Conservation (phyloP, 106 monocot species). For the Xerophyta viscosa region DNA sequence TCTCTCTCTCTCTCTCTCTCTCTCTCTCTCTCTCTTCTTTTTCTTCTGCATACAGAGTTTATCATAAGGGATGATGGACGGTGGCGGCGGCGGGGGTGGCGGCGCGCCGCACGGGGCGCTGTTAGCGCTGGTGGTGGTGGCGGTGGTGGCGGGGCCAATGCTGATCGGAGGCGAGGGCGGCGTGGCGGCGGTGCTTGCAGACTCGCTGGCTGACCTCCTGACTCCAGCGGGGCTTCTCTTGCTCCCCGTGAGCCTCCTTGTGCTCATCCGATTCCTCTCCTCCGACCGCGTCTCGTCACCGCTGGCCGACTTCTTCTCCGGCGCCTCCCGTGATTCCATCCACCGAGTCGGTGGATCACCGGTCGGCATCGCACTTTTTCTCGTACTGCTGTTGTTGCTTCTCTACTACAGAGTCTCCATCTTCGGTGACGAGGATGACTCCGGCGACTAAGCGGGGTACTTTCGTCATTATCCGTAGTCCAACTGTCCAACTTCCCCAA, state of each 20-base stretch:
- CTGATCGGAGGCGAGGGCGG: slow-evolving; percentile 52
- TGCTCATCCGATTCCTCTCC: slow-evolving; percentile 75
- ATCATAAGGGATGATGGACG: no score
- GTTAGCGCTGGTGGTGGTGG: slow-evolving; percentile 49
- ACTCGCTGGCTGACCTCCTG: slow-evolving; percentile 44
- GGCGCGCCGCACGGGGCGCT: slow-evolving; percentile 47
- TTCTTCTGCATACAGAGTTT: slow-evolving; percentile 1
- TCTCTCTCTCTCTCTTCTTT: background rate
- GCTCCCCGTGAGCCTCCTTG: slow-evolving; percentile 52
- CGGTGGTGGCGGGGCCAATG: slow-evolving; percentile 49
- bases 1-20: no score
- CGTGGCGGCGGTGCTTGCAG: slow-evolving; percentile 33
- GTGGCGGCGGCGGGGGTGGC: slow-evolving; percentile 9
- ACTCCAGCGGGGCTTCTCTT: slow-evolving; percentile 69
- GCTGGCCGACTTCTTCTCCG: slow-evolving; percentile 42
- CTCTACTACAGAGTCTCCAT: slow-evolving; percentile 58
- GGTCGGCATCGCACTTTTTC: slow-evolving; percentile 55
- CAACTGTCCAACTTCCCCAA: no score
- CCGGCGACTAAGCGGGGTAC: slow-evolving; percentile 23
- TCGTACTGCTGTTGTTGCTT: slow-evolving; percentile 50
- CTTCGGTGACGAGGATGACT: slow-evolving; percentile 51
- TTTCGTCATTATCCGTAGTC: background rate
- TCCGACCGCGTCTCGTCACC: slow-evolving; percentile 56
- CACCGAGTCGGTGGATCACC: slow-evolving; percentile 82
- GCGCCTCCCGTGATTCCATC: slow-evolving; percentile 64